phyloP scores from a whole-genome alignment of 768 basidiomycete species.

The Phlegmacium glaucopus region DNA sequence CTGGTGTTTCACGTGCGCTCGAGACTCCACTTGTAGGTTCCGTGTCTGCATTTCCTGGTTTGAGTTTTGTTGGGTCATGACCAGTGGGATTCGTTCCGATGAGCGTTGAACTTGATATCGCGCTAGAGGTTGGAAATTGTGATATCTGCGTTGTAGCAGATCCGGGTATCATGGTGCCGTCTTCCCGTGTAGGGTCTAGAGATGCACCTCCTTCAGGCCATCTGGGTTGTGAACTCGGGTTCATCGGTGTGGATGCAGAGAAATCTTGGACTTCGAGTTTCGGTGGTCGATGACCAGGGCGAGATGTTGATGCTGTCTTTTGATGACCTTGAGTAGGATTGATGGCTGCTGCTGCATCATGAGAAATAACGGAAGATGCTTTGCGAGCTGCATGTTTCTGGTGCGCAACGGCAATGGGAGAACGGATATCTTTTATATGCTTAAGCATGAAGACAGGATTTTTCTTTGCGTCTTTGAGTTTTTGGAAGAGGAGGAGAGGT shows the following conservation, averaged over 20 bases:
- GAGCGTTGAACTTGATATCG: conserved; percentile 25
- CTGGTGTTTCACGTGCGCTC: conserved; percentile 25
- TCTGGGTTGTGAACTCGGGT: conserved; percentile 62
- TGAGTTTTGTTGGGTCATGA: conserved; percentile 22
- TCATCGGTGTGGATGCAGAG: conserved; percentile 43
- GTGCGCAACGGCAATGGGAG: conserved; percentile 94
- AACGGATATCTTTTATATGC: conserved; percentile 94
- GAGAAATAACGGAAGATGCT: conserved; percentile 54
- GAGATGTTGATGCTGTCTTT: conserved; percentile 36
- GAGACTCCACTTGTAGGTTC: conserved; percentile 17
- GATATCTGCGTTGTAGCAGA: conserved; percentile 32
- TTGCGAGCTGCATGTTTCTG: conserved; percentile 92
- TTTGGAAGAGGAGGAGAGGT: conserved; percentile 94
- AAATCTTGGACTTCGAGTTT: conserved; percentile 68
- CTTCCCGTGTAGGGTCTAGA: conserved; percentile 42
- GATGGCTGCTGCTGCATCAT: conserved; percentile 37
- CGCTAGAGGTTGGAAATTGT: conserved; percentile 19
- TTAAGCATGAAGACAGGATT: conserved; percentile 99
- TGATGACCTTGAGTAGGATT: conserved; percentile 43
- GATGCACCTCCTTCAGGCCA: conserved; percentile 69
- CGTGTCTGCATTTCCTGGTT: conserved; percentile 8
- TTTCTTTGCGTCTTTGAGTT: conserved; percentile 94
- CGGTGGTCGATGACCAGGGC: conserved; percentile 56
- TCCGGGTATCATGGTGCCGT: conserved; percentile 38
- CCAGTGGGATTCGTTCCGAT: conserved; percentile 20